Evolutionary conservation across 192 early-diverging fungal genomes (phyloP), one percentile per base, ranked within the genome.

Genomic region (Coemansia sp.): DNA sequence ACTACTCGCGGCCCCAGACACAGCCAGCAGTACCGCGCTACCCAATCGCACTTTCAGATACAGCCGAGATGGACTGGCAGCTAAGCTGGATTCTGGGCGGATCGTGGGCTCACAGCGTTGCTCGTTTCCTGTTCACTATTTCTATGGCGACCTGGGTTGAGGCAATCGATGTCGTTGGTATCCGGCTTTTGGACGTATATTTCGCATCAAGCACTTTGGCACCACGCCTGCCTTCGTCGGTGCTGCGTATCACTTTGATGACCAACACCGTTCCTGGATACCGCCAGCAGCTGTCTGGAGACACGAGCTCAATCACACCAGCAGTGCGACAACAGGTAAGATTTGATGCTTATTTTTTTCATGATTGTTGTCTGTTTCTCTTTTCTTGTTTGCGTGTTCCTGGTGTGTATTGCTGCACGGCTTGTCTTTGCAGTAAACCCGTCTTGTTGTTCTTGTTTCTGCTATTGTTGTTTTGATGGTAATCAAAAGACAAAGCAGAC

Each of bases 181-280:
- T 78, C 56, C 68, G 65, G 41, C 67, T 83, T 59, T 65, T 70
- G 12, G 81, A 83, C 33, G 51, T 74, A 3, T 70, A 72, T 51
- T 83, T 83, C 72, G 81, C 68, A 18, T 78, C 81, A 11, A 75
- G 81, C 70, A 78, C 75, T 12, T 68, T 83, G 66, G 72, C 81
- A 7, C 75, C 81, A 7, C 75, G 67, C 0, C 65, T 83, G 54
- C 81, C 81, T 8, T 59, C 75, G 9, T 83, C 81, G 14, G 76
- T 83, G 36, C 64, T 83, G 56, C 71, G 73, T 5, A 64, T 83
- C 9, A 65, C 74, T 14, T 58, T 83, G 67, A 55, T 63, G 18
- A 56, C 69, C 20, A 71, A 56, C 45, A 41, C 66, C 9, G 52
- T 59, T 7, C 9, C 59, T 17, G 33, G 61, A 32, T 39, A 58